Base-by-base conservation (phyloP, 805 yeast species). In the Candida coleopterorum region DNA sequence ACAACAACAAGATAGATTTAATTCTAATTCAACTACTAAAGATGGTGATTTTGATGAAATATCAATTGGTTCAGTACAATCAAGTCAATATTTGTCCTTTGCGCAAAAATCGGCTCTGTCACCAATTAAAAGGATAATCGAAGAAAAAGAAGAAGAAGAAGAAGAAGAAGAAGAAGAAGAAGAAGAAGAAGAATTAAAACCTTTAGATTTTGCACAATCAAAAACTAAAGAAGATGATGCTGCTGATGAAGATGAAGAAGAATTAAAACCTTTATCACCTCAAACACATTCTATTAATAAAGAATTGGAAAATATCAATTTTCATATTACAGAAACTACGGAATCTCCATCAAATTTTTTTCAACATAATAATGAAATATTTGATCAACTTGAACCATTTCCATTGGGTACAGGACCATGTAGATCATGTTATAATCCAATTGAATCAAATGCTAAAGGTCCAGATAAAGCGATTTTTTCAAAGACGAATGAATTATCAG, bases 371-470 rank as follows among this genome's bases (percentile, higher is more conserved):
- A 24, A 24, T 9, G 6, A 11, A n/a, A n/a, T 24, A 9, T 36
- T 32, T 25, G 15, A 20, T 15, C 11, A 21, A 12, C 7, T 24
- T 18, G 31, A 34, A 10, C 8, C 22, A n/a, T 59, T 58, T 38
- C 68, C 73, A 4, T 74, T 88, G 0, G 93, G 90, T 0, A 62
- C 74, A 42, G 93, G 93, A 0, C 88, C 88, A 11, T 90, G 97
- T 56, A 77, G 97, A 40, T 68, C 73, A 23, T 90, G 97, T 62
- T 56, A 60, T 4, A 42, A 56, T 30, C 65, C 59, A n/a, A 79
- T 89, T 21, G 44, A 46, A 1, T 69, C 77, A 1, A 25, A 42
- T 5, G 60, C 58, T 2, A 56, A 42, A 29, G 72, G 72, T 1
- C 24, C 50, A 6, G 47, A 55, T 18, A 85, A 81, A 51, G 70